Conservation (phyloP, 2,329 filamentous ascomycete species). For the Boeremia exigua region DNA sequence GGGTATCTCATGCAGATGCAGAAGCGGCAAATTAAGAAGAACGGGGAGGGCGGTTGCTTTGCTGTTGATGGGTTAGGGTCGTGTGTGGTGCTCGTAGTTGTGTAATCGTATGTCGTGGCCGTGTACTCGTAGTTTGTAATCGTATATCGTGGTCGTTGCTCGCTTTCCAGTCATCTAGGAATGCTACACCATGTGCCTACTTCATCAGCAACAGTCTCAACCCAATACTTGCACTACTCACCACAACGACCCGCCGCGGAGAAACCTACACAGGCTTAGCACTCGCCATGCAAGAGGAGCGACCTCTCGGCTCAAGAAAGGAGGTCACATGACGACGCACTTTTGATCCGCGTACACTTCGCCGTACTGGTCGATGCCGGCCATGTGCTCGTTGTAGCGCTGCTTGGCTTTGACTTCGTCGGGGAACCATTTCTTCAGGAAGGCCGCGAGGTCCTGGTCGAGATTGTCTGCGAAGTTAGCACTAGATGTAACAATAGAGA, state of each 20-base stretch:
- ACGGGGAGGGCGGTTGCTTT: too few species aligned
- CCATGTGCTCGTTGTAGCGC: constrained; percentile 74
- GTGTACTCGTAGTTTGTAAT: too few species aligned
- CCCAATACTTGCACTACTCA: not conserved
- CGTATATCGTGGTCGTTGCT: too few species aligned
- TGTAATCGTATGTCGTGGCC: too few species aligned
- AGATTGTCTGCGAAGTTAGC: constrained; percentile 64
- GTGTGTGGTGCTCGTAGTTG: not conserved
- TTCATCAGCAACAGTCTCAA: not conserved
- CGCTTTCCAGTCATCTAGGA: too few species aligned
- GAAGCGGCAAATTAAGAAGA: not conserved
- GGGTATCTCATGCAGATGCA: not conserved
- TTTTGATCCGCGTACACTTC: constrained; percentile 64
- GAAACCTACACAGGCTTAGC: constrained; percentile 25
- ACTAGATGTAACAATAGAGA: too few species aligned
- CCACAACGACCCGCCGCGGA: constrained; percentile 25
- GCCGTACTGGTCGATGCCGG: constrained; percentile 75
- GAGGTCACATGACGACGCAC: constrained; percentile 64
- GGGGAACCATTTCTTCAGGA: constrained; percentile 77
- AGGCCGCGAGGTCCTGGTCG: constrained; percentile 71
- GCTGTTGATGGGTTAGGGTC: too few species aligned
- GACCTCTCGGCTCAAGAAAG: not conserved
- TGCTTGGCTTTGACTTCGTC: constrained; percentile 69
- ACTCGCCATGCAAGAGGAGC: not conserved
- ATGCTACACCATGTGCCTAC: not conserved